Percentiles rank a stretch among this genome's conserved stretches.
phyloP scores from a whole-genome alignment of 2,329 filamentous ascomycete species.

The Exophiala sp. region DNA sequence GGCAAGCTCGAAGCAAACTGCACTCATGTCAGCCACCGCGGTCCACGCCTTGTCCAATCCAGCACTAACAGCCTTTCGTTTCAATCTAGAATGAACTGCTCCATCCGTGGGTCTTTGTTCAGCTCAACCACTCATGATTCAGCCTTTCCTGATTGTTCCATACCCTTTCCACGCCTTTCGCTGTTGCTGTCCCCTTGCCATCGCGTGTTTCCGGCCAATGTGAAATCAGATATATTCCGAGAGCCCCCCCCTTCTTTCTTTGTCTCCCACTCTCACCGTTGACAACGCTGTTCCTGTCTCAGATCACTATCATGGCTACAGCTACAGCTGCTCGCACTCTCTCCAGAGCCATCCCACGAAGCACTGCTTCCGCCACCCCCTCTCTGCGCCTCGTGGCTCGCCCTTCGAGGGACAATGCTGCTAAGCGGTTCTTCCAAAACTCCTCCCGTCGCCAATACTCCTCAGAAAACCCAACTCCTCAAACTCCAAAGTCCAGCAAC shows the following conservation, averaged over 20 bases:
- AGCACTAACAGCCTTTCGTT: too few relatives aligned
- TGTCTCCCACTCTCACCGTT: background rate
- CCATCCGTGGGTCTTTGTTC: background rate
- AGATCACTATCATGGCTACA: constrained; percentile 32
- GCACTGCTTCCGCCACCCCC: constrained; percentile 36
- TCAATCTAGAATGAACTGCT: background rate
- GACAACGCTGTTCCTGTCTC: background rate
- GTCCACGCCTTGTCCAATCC: too few relatives aligned
- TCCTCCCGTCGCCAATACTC: constrained; percentile 77
- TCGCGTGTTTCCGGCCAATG: constrained; percentile 1
- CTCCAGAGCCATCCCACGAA: constrained; percentile 41
- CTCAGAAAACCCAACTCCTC: constrained; percentile 51
- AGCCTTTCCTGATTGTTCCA: constrained; percentile 4
- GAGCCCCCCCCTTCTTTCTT: background rate
- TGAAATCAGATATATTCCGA: constrained; percentile 5
- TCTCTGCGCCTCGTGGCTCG: constrained; percentile 43
- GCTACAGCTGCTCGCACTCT: constrained; percentile 42
- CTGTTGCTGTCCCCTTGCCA: background rate
- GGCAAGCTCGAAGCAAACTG: background rate
- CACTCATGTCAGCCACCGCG: too few relatives aligned
- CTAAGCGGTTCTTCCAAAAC: constrained; percentile 67
- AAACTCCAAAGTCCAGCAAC: constrained; percentile 49
- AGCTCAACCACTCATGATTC: constrained; percentile 6
- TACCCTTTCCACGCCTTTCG: background rate
- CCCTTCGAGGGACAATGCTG: constrained; percentile 56